Evolutionary conservation across 495 filamentous ascomycete species (phyloP).

Genomic region (Tuber indicum): DNA sequence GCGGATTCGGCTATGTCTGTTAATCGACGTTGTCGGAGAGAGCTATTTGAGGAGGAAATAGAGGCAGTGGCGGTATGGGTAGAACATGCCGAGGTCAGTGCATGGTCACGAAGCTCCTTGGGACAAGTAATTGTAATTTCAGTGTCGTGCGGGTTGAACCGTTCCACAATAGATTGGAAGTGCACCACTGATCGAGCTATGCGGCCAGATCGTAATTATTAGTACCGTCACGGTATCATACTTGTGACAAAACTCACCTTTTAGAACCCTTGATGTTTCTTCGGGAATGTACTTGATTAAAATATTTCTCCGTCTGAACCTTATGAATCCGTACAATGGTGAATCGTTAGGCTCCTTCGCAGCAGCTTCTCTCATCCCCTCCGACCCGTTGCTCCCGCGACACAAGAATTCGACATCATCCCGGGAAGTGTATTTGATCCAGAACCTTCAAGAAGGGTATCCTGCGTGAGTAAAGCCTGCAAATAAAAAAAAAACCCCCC

Average conservation of each 20-base stretch:
- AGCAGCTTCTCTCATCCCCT: conserved; percentile 72
- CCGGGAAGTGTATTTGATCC: conserved; percentile 82
- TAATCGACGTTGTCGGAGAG: conserved; percentile 64
- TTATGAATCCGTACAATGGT: conserved; percentile 84
- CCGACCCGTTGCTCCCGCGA: conserved; percentile 73
- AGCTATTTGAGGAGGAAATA: conserved; percentile 77
- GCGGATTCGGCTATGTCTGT: conserved; percentile 84
- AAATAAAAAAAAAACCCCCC: neutral
- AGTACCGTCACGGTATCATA: neutral
- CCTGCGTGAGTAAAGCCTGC: conserved; percentile 32
- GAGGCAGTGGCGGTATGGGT: conserved; percentile 84
- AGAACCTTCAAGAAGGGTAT: conserved; percentile 59
- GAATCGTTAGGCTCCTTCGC: conserved; percentile 72
- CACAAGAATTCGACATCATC: conserved; percentile 78
- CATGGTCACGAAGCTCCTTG: conserved; percentile 77
- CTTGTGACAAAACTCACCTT: conserved; percentile 57
- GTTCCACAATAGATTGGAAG: conserved; percentile 77
- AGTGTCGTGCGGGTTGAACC: conserved; percentile 81
- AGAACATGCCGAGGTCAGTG: conserved; percentile 79
- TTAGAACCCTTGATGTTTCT: conserved; percentile 76
- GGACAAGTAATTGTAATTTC: conserved; percentile 64
- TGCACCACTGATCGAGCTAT: conserved; percentile 90
- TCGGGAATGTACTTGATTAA: conserved; percentile 88
- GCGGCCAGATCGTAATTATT: conserved; percentile 11
- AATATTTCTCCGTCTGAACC: conserved; percentile 83